Conservation (phyloP, 2,329 filamentous ascomycete species). For the Westerdykella ornata region DNA sequence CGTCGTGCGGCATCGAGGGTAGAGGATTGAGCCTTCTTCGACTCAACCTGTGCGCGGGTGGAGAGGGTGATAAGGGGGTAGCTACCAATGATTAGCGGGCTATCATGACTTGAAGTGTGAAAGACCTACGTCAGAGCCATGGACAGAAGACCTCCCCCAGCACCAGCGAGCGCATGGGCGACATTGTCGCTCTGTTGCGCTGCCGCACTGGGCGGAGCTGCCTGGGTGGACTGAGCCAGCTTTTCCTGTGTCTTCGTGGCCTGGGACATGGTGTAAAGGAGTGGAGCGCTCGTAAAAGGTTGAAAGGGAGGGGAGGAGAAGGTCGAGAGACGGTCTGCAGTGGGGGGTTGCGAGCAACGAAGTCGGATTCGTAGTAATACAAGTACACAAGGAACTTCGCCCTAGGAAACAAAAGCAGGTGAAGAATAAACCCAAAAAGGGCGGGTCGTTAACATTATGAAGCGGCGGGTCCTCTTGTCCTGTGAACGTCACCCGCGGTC, state of each 20-base stretch:
- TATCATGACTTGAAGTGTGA: not conserved
- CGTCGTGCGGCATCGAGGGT: constrained; percentile 75
- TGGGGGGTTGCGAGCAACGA: no score
- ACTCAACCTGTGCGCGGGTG: constrained; percentile 95
- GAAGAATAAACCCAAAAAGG: constrained; percentile 8
- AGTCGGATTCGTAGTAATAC: not conserved
- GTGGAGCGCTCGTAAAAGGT: constrained; percentile 1
- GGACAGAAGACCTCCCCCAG: constrained; percentile 86
- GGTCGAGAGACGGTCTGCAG: no score
- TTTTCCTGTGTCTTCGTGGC: constrained; percentile 27
- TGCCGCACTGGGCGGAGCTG: constrained; percentile 51
- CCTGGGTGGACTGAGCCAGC: constrained; percentile 27
- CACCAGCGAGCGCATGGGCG: constrained; percentile 86
- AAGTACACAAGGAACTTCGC: not conserved
- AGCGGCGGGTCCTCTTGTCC: constrained; percentile 22
- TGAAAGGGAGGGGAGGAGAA: constrained; percentile 9
- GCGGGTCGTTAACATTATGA: constrained; percentile 18
- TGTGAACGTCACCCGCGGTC: constrained; percentile 30
- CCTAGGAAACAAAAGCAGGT: no score
- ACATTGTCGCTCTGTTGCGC: constrained; percentile 92
- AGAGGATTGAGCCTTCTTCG: constrained; percentile 79
- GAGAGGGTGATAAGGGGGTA: constrained; percentile 97
- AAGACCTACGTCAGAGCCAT: constrained; percentile 82
- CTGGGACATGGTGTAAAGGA: constrained; percentile 22
- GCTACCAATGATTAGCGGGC: constrained; percentile 41